These are phyloP conservation scores for Pseudogymnoascus sp. DNA, from an alignment of 2,329 filamentous ascomycete species.

Conservation along the genomic window DNA sequence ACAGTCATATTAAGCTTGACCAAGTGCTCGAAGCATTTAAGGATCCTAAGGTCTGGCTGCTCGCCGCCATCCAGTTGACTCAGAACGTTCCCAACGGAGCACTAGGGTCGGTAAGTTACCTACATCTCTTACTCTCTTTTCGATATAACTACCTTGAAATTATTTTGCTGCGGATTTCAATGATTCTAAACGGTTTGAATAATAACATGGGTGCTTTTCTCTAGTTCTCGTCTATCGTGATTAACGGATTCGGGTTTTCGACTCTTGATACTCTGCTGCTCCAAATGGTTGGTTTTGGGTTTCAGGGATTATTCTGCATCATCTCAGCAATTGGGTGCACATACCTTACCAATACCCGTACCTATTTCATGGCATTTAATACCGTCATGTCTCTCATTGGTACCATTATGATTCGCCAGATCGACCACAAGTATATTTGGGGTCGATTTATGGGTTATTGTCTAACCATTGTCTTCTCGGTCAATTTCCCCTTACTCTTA, in stretches of 20 bases:
- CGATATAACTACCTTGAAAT: not conserved
- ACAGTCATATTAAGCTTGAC: constrained; percentile 14
- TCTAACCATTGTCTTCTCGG: constrained; percentile 22
- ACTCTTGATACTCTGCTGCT: constrained; percentile 26
- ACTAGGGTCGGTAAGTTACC: not conserved
- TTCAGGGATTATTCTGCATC: constrained; percentile 14
- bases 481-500: constrained; percentile 25
- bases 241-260: constrained; percentile 30
- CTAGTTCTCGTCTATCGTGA: constrained; percentile 27
- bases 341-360: constrained; percentile 17
- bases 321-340: constrained; percentile 18
- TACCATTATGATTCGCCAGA: constrained; percentile 22
- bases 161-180: not conserved
- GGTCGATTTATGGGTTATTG: constrained; percentile 26
- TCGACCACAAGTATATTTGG: constrained; percentile 13
- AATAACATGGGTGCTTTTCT: not conserved
- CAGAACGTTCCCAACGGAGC: constrained; percentile 25
- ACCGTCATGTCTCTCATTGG: constrained; percentile 20
- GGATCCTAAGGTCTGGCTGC: constrained; percentile 20
- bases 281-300: constrained; percentile 16
- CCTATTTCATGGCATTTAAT: constrained; percentile 18
- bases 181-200: not conserved
- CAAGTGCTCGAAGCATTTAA: constrained; percentile 19
- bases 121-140: not conserved
- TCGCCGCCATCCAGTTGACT: constrained; percentile 18